Evolutionary conservation across 2,329 filamentous ascomycete species (phyloP).

Genomic region (Aspergillus sp.): DNA sequence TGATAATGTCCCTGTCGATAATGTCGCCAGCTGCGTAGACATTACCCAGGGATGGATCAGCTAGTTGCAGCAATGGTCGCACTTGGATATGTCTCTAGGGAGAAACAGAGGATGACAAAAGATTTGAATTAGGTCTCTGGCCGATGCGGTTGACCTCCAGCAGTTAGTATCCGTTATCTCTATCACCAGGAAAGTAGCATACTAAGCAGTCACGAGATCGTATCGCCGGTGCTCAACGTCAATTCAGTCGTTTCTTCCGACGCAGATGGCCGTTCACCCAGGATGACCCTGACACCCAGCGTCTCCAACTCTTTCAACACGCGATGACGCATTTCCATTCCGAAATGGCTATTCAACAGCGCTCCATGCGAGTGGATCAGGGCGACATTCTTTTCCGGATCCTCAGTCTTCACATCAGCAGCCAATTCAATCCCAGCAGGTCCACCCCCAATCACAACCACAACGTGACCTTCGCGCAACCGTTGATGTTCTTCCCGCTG

Average conservation of each 20-base stretch:
- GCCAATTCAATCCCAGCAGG: conserved; percentile 58
- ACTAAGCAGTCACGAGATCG: conserved; percentile 46
- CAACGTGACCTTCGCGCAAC: conserved; percentile 37
- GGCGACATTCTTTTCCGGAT: conserved; percentile 51
- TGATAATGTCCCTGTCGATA: conserved; percentile 44
- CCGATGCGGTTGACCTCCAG: conserved; percentile 53
- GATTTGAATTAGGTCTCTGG: conserved; percentile 49
- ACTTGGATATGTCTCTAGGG: conserved; percentile 48
- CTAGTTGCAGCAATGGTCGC: conserved; percentile 52
- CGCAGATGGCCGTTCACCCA: conserved; percentile 43
- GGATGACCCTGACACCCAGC: conserved; percentile 46
- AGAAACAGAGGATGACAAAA: conserved; percentile 43
- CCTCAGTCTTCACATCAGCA: conserved; percentile 51
- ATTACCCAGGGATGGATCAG: conserved; percentile 42
- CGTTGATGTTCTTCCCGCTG: conserved; percentile 42
- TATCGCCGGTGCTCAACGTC: conserved; percentile 37
- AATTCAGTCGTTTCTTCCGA: conserved; percentile 23
- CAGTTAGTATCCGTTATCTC: background rate
- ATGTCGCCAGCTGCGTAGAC: conserved; percentile 62
- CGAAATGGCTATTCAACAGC: conserved; percentile 49
- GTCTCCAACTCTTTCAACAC: conserved; percentile 38
- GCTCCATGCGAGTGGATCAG: conserved; percentile 52
- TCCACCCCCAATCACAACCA: conserved; percentile 53
- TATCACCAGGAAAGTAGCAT: conserved; percentile 10
- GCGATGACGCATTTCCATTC: conserved; percentile 32